Evolutionary conservation across 441 rosid genomes (phyloP).

Genomic region (Populus tomentosa): DNA sequence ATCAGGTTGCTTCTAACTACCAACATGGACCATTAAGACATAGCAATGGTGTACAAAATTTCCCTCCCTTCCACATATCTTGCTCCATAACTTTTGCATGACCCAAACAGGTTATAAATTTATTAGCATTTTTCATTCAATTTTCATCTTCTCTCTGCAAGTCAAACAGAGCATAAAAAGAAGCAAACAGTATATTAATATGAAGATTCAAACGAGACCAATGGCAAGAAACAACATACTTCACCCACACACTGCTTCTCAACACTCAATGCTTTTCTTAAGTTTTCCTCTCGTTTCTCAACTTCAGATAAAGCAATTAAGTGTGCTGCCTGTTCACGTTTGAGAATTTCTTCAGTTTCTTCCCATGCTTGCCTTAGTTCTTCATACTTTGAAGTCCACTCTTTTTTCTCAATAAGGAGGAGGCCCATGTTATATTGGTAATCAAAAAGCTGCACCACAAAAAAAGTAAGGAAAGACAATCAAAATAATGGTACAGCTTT

Average conservation of each 20-base stretch:
- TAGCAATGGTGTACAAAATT: neutral
- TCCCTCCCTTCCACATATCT: neutral
- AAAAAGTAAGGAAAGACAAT: conserved; percentile 1
- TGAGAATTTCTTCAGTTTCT: conserved; percentile 64
- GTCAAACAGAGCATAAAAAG: neutral
- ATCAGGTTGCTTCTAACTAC: neutral
- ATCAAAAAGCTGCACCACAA: conserved; percentile 50
- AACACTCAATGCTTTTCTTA: conserved; percentile 48
- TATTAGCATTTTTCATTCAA: neutral
- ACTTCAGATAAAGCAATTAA: conserved; percentile 59
- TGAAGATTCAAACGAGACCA: neutral
- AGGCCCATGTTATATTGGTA: conserved; percentile 93
- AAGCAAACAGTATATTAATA: neutral
- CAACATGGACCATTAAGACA: neutral
- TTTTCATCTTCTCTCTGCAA: neutral
- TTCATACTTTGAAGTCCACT: conserved; percentile 50
- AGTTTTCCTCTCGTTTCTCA: conserved; percentile 65
- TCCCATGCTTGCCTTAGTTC: conserved; percentile 48
- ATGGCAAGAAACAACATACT: conserved; percentile 34
- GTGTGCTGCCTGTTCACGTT: conserved; percentile 62
- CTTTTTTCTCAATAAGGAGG: conserved; percentile 77
- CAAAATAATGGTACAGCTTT: neutral
- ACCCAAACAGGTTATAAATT: neutral
- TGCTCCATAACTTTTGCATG: neutral
- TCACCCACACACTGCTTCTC: conserved; percentile 64